phyloP scores from a whole-genome alignment of 2,329 filamentous ascomycete species.

The Scedosporium dehoogii region DNA sequence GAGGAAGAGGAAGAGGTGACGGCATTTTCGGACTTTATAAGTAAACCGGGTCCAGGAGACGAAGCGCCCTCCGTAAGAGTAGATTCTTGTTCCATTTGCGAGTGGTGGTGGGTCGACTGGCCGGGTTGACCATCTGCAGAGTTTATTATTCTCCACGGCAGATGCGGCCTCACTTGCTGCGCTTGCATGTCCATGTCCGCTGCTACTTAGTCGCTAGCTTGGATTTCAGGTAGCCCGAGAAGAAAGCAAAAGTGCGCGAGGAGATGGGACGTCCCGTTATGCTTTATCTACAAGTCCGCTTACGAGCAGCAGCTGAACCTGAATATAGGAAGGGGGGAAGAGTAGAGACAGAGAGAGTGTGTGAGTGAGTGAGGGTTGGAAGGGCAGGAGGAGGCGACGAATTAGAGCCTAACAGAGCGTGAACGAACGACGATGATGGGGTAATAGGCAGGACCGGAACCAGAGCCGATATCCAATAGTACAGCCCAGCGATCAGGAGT shows the following conservation, averaged over 20 bases:
- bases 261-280: neutral
- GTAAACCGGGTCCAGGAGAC: neutral
- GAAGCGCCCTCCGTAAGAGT: neutral
- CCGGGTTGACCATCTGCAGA: conserved; percentile 2
- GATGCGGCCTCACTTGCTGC: neutral
- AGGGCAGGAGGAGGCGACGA: neutral
- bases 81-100: neutral
- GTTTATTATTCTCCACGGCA: neutral
- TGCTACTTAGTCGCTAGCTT: neutral
- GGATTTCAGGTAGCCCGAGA: neutral
- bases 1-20: neutral
- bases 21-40: conserved; percentile 1
- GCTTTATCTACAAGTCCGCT: neutral
- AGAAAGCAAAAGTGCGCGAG: neutral
- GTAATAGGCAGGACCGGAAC: neutral
- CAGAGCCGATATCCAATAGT: neutral
- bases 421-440: neutral
- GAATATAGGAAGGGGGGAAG: neutral
- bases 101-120: neutral
- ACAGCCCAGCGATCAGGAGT: neutral
- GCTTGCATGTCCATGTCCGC: conserved; percentile 5
- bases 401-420: neutral
- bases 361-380: neutral
- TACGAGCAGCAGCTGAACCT: neutral
- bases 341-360: neutral